Conservation (phyloP, 140 eudicot species). For the Oenanthe javanica region DNA sequence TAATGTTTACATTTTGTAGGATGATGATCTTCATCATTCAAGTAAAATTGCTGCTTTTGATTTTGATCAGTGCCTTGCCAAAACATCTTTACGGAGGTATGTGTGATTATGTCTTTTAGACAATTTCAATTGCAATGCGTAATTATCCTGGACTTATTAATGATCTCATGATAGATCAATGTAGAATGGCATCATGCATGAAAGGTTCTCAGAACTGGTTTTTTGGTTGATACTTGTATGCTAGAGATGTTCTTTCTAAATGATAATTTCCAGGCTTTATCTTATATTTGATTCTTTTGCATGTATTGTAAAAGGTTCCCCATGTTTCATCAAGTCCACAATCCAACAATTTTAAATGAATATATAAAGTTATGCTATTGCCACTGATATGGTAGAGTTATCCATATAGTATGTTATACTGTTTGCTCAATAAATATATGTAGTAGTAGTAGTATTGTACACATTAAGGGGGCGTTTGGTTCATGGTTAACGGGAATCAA, state of each 20-base stretch:
- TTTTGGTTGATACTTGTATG: not conserved
- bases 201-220: not conserved
- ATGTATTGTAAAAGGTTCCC: not conserved
- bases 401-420: not conserved
- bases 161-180: not conserved
- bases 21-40: slow-evolving; percentile 74
- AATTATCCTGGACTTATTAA: not conserved
- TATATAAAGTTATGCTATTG: not conserved
- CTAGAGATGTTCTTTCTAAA: not conserved
- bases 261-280: not conserved
- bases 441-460: not conserved
- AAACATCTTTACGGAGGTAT: slow-evolving; percentile 77
- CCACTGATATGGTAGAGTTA: not conserved
- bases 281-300: not conserved
- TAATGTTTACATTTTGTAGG: slow-evolving; percentile 31
- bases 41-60: slow-evolving; percentile 88
- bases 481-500: no score
- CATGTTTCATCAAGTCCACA: not conserved
- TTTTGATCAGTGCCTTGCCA: slow-evolving; percentile 97
- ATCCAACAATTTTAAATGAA: not conserved
- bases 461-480: no score
- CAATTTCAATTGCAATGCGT: not conserved
- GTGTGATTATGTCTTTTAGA: slow-evolving; percentile 1
- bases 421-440: not conserved
- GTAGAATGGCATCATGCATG: not conserved